Evolutionary conservation across 2,329 filamentous ascomycete species (phyloP).

Genomic region (Fusarium sp.): DNA sequence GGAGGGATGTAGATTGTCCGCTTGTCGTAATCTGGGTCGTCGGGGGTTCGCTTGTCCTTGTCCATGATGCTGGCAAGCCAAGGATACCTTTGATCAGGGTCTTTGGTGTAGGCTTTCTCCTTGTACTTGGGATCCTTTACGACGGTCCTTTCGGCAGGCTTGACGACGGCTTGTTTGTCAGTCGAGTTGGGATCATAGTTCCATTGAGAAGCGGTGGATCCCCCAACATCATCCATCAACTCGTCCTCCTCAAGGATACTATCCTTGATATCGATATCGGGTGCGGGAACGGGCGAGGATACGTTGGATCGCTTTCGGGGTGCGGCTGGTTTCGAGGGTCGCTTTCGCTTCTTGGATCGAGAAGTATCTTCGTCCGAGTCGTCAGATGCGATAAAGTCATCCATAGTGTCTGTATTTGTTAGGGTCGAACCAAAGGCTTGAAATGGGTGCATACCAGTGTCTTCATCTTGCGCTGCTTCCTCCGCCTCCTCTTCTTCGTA

Average conservation of each 20-base stretch:
- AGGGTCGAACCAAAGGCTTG: not conserved
- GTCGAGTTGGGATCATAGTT: slow-evolving; percentile 69
- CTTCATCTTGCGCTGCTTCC: slow-evolving; percentile 71
- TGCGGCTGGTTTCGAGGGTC: slow-evolving; percentile 66
- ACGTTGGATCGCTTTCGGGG: slow-evolving; percentile 75
- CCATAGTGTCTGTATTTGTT: slow-evolving; percentile 74
- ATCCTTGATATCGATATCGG: slow-evolving; percentile 51
- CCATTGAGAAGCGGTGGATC: slow-evolving; percentile 88
- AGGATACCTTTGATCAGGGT: slow-evolving; percentile 87
- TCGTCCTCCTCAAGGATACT: slow-evolving; percentile 69
- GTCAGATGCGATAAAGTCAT: slow-evolving; percentile 89
- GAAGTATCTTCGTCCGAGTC: slow-evolving; percentile 79
- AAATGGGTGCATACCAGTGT: slow-evolving; percentile 65
- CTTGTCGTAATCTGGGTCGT: slow-evolving; percentile 91
- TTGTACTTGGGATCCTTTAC: slow-evolving; percentile 59
- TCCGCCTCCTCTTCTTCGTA: slow-evolving; percentile 80
- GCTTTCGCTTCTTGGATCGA: slow-evolving; percentile 81
- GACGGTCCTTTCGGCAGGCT: slow-evolving; percentile 49
- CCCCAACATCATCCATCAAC: slow-evolving; percentile 69
- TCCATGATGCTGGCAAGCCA: slow-evolving; percentile 92
- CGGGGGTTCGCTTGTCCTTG: slow-evolving; percentile 83
- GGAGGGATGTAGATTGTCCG: slow-evolving; percentile 93
- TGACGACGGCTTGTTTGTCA: slow-evolving; percentile 55
- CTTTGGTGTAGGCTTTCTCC: slow-evolving; percentile 82
- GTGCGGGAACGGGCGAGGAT: slow-evolving; percentile 56